These are phyloP conservation scores for Xylaria grammica DNA, from an alignment of 495 filamentous ascomycete genomes.

Conservation along the genomic window DNA sequence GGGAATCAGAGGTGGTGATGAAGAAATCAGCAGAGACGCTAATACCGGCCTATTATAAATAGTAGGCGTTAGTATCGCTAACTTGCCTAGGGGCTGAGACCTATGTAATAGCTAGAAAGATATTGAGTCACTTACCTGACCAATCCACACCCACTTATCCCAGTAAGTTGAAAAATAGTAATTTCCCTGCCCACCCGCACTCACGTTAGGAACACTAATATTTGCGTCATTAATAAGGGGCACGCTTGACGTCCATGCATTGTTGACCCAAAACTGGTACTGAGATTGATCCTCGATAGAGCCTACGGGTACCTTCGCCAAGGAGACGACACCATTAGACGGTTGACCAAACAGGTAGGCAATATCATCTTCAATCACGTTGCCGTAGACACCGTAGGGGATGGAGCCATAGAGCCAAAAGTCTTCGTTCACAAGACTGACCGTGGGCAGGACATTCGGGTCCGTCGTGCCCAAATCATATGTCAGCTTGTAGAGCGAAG, in stretches of 20 bases:
- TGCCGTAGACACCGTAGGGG: slow-evolving; percentile 38
- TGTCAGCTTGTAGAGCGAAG: slow-evolving; percentile 31
- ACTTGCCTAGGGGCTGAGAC: background rate
- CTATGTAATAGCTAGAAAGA: background rate
- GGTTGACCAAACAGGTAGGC: slow-evolving; percentile 39
- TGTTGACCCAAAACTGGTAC: slow-evolving; percentile 36
- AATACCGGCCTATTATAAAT: slow-evolving; percentile 7
- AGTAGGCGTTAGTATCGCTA: background rate
- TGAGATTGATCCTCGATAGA: slow-evolving; percentile 30
- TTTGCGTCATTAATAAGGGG: slow-evolving; percentile 27
- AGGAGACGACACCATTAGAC: slow-evolving; percentile 25
- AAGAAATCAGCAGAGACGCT: slow-evolving; percentile 38
- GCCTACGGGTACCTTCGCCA: slow-evolving; percentile 34
- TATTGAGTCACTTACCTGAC: slow-evolving; percentile 25
- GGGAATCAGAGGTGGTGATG: slow-evolving; percentile 38
- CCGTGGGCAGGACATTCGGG: slow-evolving; percentile 27
- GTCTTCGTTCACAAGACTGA: slow-evolving; percentile 25
- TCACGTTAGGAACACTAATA: slow-evolving; percentile 31
- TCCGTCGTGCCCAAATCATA: slow-evolving; percentile 24
- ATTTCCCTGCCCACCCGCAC: slow-evolving; percentile 40
- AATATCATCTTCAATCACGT: slow-evolving; percentile 30
- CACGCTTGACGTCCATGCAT: slow-evolving; percentile 30
- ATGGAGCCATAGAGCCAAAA: slow-evolving; percentile 37
- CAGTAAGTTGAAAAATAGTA: slow-evolving; percentile 37
- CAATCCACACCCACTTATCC: slow-evolving; percentile 42